Evolutionary conservation across 768 basidiomycete species (phyloP).

Genomic region (Polyporus arcularius): DNA sequence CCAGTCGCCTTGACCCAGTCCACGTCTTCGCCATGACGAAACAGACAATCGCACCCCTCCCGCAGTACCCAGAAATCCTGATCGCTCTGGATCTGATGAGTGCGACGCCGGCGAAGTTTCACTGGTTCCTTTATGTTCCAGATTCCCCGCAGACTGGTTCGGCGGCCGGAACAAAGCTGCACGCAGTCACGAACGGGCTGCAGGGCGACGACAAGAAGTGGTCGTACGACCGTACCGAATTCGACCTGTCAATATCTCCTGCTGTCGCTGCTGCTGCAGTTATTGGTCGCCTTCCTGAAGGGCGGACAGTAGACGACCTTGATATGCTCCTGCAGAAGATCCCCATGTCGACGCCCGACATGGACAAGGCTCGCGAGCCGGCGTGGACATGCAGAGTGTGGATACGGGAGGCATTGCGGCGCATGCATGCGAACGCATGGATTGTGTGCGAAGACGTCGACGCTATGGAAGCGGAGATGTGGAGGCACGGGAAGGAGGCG

Average conservation of each 20-base stretch:
- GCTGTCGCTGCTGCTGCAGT: conserved; percentile 4
- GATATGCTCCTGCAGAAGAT: conserved; percentile 3
- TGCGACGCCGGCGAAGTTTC: conserved; percentile 9
- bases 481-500: conserved; percentile 2
- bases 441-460: conserved; percentile 3
- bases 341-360: neutral
- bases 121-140: conserved; percentile 13
- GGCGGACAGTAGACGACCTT: conserved; percentile 6
- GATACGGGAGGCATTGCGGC: conserved; percentile 12
- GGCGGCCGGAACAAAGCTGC: neutral
- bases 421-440: conserved; percentile 2
- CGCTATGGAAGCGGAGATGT: conserved; percentile 12
- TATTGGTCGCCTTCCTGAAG: conserved; percentile 1
- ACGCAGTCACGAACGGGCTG: conserved; percentile 7
- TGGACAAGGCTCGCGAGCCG: conserved; percentile 1
- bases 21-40: neutral
- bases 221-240: conserved; percentile 7
- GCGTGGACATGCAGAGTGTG: conserved; percentile 7
- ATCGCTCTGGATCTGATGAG: conserved; percentile 13
- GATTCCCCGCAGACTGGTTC: neutral
- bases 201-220: conserved; percentile 8
- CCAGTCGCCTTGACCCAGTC: no score
- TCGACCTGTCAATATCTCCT: conserved; percentile 3
- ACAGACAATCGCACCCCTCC: neutral
- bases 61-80: conserved; percentile 4